Percentiles rank a stretch among this genome's conserved stretches.
Evolutionary conservation across 1,284 basidiomycete species (phyloP).

Genomic region (Coniferiporia sulphurascens): DNA sequence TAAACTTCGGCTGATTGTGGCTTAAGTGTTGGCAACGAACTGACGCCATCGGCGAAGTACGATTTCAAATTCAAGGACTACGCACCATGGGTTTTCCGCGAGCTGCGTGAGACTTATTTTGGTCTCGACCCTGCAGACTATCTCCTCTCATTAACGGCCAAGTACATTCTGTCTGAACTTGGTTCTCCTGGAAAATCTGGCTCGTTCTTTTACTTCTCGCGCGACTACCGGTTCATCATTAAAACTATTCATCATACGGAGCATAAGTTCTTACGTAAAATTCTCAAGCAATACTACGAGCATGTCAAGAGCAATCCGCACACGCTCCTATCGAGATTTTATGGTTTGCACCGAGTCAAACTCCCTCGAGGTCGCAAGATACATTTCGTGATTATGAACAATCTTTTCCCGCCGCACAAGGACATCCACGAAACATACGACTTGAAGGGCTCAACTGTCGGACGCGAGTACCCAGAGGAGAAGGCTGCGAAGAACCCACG

Average conservation of each 20-base stretch:
- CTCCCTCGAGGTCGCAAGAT: conserved; percentile 92
- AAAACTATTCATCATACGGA: conserved; percentile 96
- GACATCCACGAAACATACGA: conserved; percentile 99
- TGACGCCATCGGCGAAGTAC: conserved; percentile 94
- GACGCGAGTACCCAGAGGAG: conserved; percentile 85
- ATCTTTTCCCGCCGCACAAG: conserved; percentile 95
- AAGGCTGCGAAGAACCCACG: conserved; percentile 76
- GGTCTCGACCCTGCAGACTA: conserved; percentile 97
- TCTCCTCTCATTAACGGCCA: conserved; percentile 90
- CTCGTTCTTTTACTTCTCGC: conserved; percentile 98
- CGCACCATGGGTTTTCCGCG: conserved; percentile 96
- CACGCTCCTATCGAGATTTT: conserved; percentile 90
- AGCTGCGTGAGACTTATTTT: conserved; percentile 91
- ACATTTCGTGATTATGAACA: conserved; percentile 99
- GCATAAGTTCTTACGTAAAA: conserved; percentile 87
- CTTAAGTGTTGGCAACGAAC: conserved; percentile 85
- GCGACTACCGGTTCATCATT: conserved; percentile 99
- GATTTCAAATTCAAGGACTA: conserved; percentile 99
- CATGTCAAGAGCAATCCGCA: conserved; percentile 92
- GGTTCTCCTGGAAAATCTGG: conserved; percentile 99
- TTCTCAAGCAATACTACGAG: conserved; percentile 82
- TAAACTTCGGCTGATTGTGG: conserved; percentile 10
- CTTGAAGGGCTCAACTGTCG: conserved; percentile 91
- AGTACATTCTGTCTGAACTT: conserved; percentile 96
- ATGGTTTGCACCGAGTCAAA: conserved; percentile 96